Conservation (phyloP, 129 eudicot species). For the Chrysanthemum lavandulifolium region DNA sequence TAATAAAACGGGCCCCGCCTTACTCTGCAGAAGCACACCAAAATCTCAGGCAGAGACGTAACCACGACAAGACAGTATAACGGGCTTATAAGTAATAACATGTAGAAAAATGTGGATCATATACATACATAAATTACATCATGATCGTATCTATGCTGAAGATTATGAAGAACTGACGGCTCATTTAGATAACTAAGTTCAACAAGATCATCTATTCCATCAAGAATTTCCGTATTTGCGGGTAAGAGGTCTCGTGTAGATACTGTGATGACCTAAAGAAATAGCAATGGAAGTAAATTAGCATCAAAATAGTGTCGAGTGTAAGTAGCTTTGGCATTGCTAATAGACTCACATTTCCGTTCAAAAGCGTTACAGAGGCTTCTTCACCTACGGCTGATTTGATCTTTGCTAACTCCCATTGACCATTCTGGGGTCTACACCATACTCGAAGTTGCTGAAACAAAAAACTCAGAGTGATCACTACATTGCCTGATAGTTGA, state of each 20-base stretch:
- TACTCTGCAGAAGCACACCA: slow-evolving; percentile 53
- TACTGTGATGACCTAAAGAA: slow-evolving; percentile 54
- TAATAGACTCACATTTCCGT: slow-evolving; percentile 71
- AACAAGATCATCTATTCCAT: slow-evolving; percentile 91
- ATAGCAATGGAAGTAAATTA: slow-evolving; percentile 19
- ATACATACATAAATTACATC: slow-evolving; percentile 73
- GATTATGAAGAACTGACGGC: slow-evolving; percentile 89
- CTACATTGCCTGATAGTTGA: neutral
- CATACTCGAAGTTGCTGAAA: slow-evolving; percentile 88
- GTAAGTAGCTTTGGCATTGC: neutral
- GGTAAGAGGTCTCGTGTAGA: slow-evolving; percentile 65
- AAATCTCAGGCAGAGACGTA: slow-evolving; percentile 22
- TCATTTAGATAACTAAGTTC: slow-evolving; percentile 86
- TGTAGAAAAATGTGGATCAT: neutral
- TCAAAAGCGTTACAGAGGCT: slow-evolving; percentile 64
- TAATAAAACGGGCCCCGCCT: slow-evolving; percentile 81
- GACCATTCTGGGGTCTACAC: slow-evolving; percentile 59
- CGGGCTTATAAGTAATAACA: neutral
- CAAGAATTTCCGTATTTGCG: slow-evolving; percentile 83
- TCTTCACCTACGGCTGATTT: slow-evolving; percentile 74
- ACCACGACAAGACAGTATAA: slow-evolving; percentile 2
- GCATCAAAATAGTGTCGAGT: neutral
- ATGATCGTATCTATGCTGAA: slow-evolving; percentile 52
- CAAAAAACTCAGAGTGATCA: slow-evolving; percentile 11
- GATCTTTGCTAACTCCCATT: slow-evolving; percentile 77